Evolutionary conservation across 2,329 filamentous ascomycete species (phyloP).

Genomic region (Nigrospora sphaerica): DNA sequence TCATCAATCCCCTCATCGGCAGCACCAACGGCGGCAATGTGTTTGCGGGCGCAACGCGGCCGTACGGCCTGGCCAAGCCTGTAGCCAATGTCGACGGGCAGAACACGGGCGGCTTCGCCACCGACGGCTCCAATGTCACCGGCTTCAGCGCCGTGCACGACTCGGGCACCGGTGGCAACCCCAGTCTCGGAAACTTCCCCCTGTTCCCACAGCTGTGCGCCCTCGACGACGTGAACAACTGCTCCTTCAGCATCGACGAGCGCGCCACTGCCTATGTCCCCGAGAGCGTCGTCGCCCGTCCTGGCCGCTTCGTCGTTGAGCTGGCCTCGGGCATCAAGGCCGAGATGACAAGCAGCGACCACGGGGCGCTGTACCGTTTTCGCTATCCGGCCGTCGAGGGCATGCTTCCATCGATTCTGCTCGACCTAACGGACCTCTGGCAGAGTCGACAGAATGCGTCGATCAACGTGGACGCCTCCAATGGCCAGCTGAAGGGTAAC

Average conservation of each 20-base stretch:
- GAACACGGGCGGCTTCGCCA: slow-evolving; percentile 37
- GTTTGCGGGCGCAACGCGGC: slow-evolving; percentile 47
- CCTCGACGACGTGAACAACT: slow-evolving; percentile 45
- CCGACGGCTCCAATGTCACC: slow-evolving; percentile 38
- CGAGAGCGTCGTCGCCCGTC: slow-evolving; percentile 37
- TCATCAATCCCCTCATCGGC: slow-evolving; percentile 43
- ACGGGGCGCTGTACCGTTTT: slow-evolving; percentile 55
- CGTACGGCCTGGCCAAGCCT: slow-evolving; percentile 50
- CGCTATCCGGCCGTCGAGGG: slow-evolving; percentile 36
- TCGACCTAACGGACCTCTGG: slow-evolving; percentile 55
- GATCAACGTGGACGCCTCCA: slow-evolving; percentile 39
- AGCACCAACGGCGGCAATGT: slow-evolving; percentile 50
- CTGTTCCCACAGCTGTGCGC: slow-evolving; percentile 35
- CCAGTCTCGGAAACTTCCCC: slow-evolving; percentile 38
- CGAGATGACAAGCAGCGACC: slow-evolving; percentile 55
- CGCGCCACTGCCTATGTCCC: slow-evolving; percentile 32
- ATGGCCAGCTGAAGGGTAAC: slow-evolving; percentile 48
- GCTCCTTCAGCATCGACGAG: slow-evolving; percentile 42
- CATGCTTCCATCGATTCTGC: slow-evolving; percentile 42
- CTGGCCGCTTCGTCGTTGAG: slow-evolving; percentile 52
- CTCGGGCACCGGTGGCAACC: slow-evolving; percentile 35
- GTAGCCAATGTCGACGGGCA: slow-evolving; percentile 43
- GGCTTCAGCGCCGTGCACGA: slow-evolving; percentile 43
- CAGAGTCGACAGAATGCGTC: slow-evolving; percentile 40
- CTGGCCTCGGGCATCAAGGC: slow-evolving; percentile 45